Conservation (phyloP, 305 asterid species). For the Solanum hybrid region DNA sequence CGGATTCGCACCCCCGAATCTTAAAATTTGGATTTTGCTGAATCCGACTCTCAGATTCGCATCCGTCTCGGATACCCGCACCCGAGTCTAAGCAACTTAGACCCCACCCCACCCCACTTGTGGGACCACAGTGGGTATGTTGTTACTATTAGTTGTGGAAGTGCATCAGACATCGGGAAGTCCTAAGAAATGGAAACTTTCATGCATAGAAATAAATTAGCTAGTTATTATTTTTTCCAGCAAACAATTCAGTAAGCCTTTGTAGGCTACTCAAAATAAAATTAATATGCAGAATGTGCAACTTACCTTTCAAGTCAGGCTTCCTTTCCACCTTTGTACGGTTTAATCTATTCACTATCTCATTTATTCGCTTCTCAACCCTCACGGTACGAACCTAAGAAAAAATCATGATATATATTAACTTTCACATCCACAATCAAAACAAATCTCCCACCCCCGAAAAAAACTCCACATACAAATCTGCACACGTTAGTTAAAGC, state of each 20-base stretch:
- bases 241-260: background rate
- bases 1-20: too few relatives aligned
- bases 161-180: background rate
- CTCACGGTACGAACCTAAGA: constrained; percentile 77
- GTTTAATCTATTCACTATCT: constrained; percentile 78
- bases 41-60: too few relatives aligned
- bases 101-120: background rate
- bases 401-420: constrained; percentile 4
- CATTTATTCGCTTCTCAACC: constrained; percentile 91
- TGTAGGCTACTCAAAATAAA: background rate
- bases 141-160: background rate
- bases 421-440: constrained; percentile 12
- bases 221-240: background rate
- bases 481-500: background rate
- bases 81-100: too few relatives aligned
- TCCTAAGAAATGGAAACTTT: background rate
- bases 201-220: background rate
- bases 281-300: background rate
- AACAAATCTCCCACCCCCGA: background rate
- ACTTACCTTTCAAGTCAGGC: constrained; percentile 79
- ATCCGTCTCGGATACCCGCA: too few relatives aligned
- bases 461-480: background rate
- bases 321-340: constrained; percentile 87
- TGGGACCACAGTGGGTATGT: background rate
- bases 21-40: too few relatives aligned